Evolutionary conservation across 2,329 filamentous ascomycete genomes (phyloP).

Genomic region (Pestalotiopsis sp.): DNA sequence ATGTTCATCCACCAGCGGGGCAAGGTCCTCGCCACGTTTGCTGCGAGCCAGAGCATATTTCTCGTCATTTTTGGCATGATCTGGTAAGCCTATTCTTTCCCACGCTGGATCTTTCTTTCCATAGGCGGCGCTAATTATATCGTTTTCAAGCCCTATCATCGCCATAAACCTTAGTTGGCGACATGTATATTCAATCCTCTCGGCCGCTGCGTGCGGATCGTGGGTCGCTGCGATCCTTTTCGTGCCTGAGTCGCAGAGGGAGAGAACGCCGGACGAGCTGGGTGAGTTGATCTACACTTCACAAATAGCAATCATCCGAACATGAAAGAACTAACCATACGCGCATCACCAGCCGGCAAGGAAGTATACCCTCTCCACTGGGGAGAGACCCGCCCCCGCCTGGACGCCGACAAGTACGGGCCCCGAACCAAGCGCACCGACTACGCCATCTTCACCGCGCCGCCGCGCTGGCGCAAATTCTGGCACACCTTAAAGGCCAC

Average conservation of each 20-base stretch:
- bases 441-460: constrained; percentile 33
- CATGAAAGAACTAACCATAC: neutral
- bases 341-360: constrained; percentile 17
- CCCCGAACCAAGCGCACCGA: constrained; percentile 32
- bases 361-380: constrained; percentile 25
- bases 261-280: constrained; percentile 31
- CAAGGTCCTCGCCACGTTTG: constrained; percentile 33
- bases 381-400: constrained; percentile 28
- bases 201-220: constrained; percentile 30
- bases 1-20: constrained; percentile 41
- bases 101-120: neutral
- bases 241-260: constrained; percentile 38
- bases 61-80: constrained; percentile 28
- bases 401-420: constrained; percentile 29
- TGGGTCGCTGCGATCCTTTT: constrained; percentile 35
- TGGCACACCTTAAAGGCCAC: constrained; percentile 28
- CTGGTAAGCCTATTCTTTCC: neutral
- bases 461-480: constrained; percentile 29
- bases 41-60: constrained; percentile 32
- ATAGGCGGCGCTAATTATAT: neutral
- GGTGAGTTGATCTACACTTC: constrained; percentile 16
- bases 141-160: constrained; percentile 28
- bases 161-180: constrained; percentile 35
- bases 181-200: constrained; percentile 37
- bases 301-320: neutral